Evolutionary conservation across 805 yeast genomes (phyloP).

Genomic region (Ogataea trehaloabstinens): DNA sequence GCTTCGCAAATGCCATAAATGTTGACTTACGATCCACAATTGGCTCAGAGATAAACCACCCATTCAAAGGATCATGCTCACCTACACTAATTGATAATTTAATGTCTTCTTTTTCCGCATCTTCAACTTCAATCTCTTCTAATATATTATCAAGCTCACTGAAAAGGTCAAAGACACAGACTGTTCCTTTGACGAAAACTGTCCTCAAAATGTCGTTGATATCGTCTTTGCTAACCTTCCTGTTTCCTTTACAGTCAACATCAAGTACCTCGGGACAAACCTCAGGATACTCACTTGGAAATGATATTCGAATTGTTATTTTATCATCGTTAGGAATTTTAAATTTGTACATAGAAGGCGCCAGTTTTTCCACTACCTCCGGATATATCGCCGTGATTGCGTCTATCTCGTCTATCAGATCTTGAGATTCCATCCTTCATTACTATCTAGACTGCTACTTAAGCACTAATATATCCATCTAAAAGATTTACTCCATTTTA

Average conservation of each 20-base stretch:
- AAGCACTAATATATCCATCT: background rate
- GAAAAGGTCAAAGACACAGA: slow-evolving; percentile 76
- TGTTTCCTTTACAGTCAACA: slow-evolving; percentile 34
- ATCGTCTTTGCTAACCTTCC: slow-evolving; percentile 39
- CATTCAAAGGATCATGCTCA: slow-evolving; percentile 49
- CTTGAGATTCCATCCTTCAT: slow-evolving; percentile 38
- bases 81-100: background rate
- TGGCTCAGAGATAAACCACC: slow-evolving; percentile 79
- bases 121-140: slow-evolving; percentile 22
- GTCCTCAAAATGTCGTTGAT: slow-evolving; percentile 53
- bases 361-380: slow-evolving; percentile 43
- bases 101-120: slow-evolving; percentile 18
- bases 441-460: slow-evolving; percentile 1
- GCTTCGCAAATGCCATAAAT: slow-evolving; percentile 72
- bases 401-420: slow-evolving; percentile 66
- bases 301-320: slow-evolving; percentile 61
- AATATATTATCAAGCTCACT: slow-evolving; percentile 61
- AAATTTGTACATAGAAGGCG: slow-evolving; percentile 43
- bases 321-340: slow-evolving; percentile 61
- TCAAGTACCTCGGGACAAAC: slow-evolving; percentile 63
- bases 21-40: slow-evolving; percentile 81
- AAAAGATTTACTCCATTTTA: background rate
- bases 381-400: slow-evolving; percentile 91
- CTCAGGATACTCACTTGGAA: slow-evolving; percentile 70
- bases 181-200: slow-evolving; percentile 59